Percentiles rank a stretch among this genome's conserved stretches.
phyloP scores from a whole-genome alignment of 2,329 filamentous ascomycete species.

The Verticillium isaacii region DNA sequence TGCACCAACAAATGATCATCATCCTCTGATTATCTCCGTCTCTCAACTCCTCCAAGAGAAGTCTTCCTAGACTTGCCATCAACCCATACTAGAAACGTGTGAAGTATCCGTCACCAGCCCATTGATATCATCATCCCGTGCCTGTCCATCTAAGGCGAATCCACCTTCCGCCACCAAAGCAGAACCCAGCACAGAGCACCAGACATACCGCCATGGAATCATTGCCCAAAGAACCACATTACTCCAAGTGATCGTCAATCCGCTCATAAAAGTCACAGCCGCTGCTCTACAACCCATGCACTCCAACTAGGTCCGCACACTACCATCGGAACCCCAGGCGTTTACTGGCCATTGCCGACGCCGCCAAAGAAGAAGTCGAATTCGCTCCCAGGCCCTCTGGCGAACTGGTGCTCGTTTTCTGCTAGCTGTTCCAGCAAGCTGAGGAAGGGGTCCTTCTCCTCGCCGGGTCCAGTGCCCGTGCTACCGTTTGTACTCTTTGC shows the following conservation, averaged over 20 bases:
- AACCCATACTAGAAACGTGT: not conserved
- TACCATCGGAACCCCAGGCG: not conserved
- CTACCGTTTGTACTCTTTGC: constrained; percentile 39
- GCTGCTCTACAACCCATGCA: not conserved
- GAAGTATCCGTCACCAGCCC: not conserved
- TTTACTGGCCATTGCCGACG: constrained; percentile 10
- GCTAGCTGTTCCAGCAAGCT: constrained; percentile 76
- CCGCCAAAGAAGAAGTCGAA: constrained; percentile 68
- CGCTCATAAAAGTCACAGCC: not conserved
- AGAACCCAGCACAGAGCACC: not conserved
- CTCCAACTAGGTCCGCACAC: too few relatives aligned
- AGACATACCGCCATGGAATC: not conserved
- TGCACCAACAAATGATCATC: not conserved
- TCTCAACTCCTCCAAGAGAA: not conserved
- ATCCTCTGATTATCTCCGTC: not conserved
- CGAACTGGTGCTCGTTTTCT: constrained; percentile 64
- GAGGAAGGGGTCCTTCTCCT: constrained; percentile 78
- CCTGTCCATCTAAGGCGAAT: not conserved
- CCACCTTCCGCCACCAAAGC: not conserved
- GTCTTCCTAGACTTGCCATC: not conserved
- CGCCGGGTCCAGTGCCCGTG: constrained; percentile 40
- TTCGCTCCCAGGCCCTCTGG: constrained; percentile 64
- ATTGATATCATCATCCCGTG: not conserved
- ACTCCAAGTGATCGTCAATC: not conserved
- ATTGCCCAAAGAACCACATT: not conserved